A percentile compares a stretch with the other conserved stretches of the same genome.
Evolutionary conservation across 2,329 filamentous ascomycete species (phyloP).

Genomic region (Calonectria honghensis): DNA sequence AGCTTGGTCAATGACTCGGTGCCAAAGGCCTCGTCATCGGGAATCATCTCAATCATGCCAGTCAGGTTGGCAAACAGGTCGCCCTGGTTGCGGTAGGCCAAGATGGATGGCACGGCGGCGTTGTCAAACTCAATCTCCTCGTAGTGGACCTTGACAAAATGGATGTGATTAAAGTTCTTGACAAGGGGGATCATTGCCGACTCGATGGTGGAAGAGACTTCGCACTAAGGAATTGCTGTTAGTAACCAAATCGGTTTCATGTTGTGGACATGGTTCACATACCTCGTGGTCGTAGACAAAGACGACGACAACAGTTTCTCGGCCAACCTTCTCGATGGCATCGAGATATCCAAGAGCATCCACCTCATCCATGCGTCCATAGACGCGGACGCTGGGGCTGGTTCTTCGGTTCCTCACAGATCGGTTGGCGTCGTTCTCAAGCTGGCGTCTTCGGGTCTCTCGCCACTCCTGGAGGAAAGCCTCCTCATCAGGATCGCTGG

Average conservation of each 20-base stretch:
- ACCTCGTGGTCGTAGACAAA: conserved; percentile 94
- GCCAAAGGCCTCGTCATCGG: conserved; percentile 78
- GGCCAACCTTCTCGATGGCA: conserved; percentile 90
- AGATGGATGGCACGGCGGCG: conserved; percentile 88
- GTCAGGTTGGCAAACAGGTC: conserved; percentile 94
- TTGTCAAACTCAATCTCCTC: conserved; percentile 96
- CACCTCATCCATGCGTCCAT: conserved; percentile 87
- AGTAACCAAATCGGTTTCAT: conserved; percentile 49
- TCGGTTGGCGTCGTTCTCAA: conserved; percentile 77
- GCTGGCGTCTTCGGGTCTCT: conserved; percentile 84
- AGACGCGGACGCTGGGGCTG: conserved; percentile 85
- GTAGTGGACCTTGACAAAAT: conserved; percentile 94
- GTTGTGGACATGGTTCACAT: conserved; percentile 60
- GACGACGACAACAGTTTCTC: conserved; percentile 90
- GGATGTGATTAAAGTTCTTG: conserved; percentile 79
- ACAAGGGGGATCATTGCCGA: conserved; percentile 86
- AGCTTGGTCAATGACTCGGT: conserved; percentile 71
- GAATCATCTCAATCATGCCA: conserved; percentile 90
- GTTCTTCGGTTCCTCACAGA: conserved; percentile 79
- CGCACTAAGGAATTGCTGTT: conserved; percentile 74
- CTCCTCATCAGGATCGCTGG: conserved; percentile 82
- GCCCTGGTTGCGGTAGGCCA: conserved; percentile 90
- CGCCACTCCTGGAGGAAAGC: conserved; percentile 91
- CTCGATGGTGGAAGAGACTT: conserved; percentile 87
- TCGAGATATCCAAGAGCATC: conserved; percentile 96